A percentile compares a stretch with the other conserved stretches of the same genome.
These are phyloP conservation scores for Solanum corneliomulleri DNA, from an alignment of 257 asterid genomes.

Conservation along the genomic window DNA sequence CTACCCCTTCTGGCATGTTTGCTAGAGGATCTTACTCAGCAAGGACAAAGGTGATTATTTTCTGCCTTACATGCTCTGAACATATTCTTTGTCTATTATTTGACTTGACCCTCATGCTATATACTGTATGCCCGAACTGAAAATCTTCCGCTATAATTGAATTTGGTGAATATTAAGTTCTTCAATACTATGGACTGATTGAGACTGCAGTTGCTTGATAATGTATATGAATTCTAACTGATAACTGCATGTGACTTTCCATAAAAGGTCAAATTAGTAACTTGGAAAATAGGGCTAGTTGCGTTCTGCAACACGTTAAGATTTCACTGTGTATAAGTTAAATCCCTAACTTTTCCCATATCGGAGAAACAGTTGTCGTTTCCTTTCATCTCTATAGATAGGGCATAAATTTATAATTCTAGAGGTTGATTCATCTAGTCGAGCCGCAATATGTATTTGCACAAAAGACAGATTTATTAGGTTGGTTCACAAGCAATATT, in stretches of 20 bases:
- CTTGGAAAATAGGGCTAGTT: not conserved
- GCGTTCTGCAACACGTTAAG: not conserved
- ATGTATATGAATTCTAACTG: not conserved
- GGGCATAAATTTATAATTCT: not conserved
- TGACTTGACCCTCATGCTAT: not conserved
- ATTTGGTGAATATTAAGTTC: not conserved
- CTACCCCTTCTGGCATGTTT: constrained; percentile 42
- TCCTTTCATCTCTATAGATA: not conserved
- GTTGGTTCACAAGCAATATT: not conserved
- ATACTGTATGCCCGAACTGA: not conserved
- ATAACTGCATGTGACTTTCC: not conserved
- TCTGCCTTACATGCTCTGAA: not conserved
- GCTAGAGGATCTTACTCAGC: constrained; percentile 42
- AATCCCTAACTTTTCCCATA: not conserved
- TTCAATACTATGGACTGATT: not conserved
- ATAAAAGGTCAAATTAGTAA: not conserved
- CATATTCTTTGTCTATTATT: not conserved
- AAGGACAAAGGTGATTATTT: constrained; percentile 23
- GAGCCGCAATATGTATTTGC: not conserved
- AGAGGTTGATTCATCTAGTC: not conserved
- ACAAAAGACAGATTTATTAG: not conserved
- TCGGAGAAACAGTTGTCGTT: not conserved
- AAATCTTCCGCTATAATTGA: not conserved
- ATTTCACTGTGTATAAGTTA: not conserved
- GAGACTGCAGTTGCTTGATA: not conserved